Base-by-base conservation (phyloP, 331 rosid species). In the Quercus tomentella region DNA sequence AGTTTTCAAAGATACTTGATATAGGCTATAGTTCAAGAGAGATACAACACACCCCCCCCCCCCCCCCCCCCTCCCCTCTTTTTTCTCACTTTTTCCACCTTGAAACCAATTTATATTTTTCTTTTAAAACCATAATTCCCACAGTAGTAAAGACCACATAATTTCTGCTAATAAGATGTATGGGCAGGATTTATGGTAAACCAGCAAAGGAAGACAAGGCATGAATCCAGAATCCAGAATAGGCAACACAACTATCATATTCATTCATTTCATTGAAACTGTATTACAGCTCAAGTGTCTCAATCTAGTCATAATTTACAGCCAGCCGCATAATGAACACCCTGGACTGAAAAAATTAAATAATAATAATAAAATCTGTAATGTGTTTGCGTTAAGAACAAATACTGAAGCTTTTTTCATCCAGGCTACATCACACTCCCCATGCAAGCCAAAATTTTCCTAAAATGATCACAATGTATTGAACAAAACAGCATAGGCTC, bases 51-150 rank as follows among this genome's bases (percentile, higher is more conserved):
- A n/a, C n/a, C n/a, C n/a, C 0, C 1, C 45, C 12, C 12, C 45
- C 3, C 45, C 45, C 12, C 3, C 45, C 45, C 12, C 12, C 3
- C 0, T 0, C 45, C 11, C 0, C 0, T 0, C 4, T 1, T 49
- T 1, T 49, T 11, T 49, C 2, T 49, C 54, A 49, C 54, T 41
- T 41, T 8, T 41, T 41, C 12, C 45, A 11, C 45, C 45, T 41
- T 41, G 45, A 9, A 41, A 41, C 45, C 45, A 41, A 41, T 8
- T 41, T 8, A 8, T 41, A 41, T 41, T 8, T 41, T 41, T 41
- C 12, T 8, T 41, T 41, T 41, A 41, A 8, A 41, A 41, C 45
- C 45, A 41, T 41, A 41, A 41, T 41, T 41, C 45, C 45, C 45
- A 41, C 45, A 41, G 45, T 58, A 58, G 11, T 8, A 58, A 58